These are phyloP conservation scores for Rubia tinctorum DNA, from an alignment of 305 asterid genomes.

Conservation along the genomic window DNA sequence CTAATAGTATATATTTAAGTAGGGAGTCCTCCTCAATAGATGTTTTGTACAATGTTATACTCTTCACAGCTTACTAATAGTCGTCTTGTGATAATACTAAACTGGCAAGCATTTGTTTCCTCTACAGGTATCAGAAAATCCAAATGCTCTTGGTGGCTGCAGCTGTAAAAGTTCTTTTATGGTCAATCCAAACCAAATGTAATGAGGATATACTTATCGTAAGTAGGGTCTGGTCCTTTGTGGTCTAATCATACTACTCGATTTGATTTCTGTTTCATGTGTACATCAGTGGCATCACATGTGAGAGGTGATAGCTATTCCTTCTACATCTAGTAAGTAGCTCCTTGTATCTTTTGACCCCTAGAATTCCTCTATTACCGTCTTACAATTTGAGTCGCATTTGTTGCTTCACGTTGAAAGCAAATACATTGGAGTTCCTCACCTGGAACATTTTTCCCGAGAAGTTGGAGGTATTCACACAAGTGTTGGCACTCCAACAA, in stretches of 20 bases:
- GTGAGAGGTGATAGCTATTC: background rate
- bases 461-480: background rate
- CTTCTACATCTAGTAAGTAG: background rate
- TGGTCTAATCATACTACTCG: background rate
- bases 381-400: background rate
- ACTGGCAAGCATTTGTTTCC: constrained; percentile 1
- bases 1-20: background rate
- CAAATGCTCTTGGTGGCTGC: constrained; percentile 94
- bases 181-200: constrained; percentile 35
- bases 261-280: background rate
- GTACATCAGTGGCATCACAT: background rate
- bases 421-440: background rate
- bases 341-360: background rate
- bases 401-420: background rate
- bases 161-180: constrained; percentile 88
- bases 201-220: background rate
- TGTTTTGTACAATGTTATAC: background rate
- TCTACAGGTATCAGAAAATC: constrained; percentile 76
- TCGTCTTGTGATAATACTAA: constrained; percentile 7
- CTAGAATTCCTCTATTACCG: too few relatives aligned
- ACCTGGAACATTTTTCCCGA: background rate
- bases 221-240: background rate
- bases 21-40: background rate
- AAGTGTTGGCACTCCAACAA: background rate
- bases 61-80: background rate